phyloP scores from a whole-genome alignment of 2,329 filamentous ascomycete genomes.

The Fusarium foetens region DNA sequence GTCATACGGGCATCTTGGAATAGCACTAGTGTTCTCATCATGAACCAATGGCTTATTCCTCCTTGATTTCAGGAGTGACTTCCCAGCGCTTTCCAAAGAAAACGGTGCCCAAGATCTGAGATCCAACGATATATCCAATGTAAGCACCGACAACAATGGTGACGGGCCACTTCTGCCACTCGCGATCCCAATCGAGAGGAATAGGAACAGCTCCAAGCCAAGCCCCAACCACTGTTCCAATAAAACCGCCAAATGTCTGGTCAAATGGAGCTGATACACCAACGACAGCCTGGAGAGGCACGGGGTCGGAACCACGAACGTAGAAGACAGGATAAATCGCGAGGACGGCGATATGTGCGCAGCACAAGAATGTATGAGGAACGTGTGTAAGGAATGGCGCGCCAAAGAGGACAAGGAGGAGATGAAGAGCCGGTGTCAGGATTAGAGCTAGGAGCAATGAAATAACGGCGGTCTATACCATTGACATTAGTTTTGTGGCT shows the following conservation, averaged over 20 bases:
- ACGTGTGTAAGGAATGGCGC: conserved; percentile 87
- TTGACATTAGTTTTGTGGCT: conserved; percentile 12
- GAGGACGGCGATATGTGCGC: conserved; percentile 83
- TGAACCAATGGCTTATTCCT: conserved; percentile 41
- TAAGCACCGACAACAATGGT: conserved; percentile 89
- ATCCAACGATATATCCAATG: conserved; percentile 78
- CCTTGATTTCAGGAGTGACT: conserved; percentile 36
- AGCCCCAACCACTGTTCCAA: conserved; percentile 83
- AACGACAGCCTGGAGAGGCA: conserved; percentile 76
- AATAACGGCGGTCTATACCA: conserved; percentile 55
- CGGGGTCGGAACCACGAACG: conserved; percentile 79
- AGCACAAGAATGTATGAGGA: conserved; percentile 80
- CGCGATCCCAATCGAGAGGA: conserved; percentile 97
- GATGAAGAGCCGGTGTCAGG: conserved; percentile 70
- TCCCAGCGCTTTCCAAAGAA: conserved; percentile 58
- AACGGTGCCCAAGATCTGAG: conserved; percentile 66
- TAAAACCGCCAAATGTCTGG: conserved; percentile 81
- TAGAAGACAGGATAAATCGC: conserved; percentile 85
- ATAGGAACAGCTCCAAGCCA: conserved; percentile 97
- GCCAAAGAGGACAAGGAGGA: conserved; percentile 85
- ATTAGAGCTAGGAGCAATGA: conserved; percentile 72
- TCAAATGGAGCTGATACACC: conserved; percentile 78
- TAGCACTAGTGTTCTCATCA: neutral
- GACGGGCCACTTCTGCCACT: conserved; percentile 98
- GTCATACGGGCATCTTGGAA: neutral